Evolutionary conservation across 2,329 filamentous ascomycete species (phyloP), one percentile per base, ranked within the genome.

Genomic region (Plectosphaerella plurivora): DNA sequence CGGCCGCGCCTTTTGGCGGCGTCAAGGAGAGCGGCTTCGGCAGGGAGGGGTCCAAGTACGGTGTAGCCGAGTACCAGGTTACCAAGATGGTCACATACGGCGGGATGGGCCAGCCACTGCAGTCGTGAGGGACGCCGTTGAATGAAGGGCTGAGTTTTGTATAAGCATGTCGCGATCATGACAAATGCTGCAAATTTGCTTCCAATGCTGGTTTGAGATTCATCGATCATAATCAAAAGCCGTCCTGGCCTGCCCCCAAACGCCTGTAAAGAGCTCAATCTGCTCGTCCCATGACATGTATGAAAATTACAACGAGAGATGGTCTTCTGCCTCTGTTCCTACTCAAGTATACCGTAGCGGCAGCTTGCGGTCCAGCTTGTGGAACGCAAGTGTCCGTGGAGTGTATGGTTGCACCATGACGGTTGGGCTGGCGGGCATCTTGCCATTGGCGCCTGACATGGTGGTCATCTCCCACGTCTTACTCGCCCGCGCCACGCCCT

Each of bases 21-120:
- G 85, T 94, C 47, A 94, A 94, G 72, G 78, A 91, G 72, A 89
- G 85, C 61, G 89, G 89, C 1, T 91, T 91, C 61, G 89, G 89
- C 3, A 76, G 88, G 45, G 90, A 94, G 68, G 89, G 89, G 7
- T 87, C 86, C 57, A 81, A 84, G 66, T 89, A 91, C 55, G 89
- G 89, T 15, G 84, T 91, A 56, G 82, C 84, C 14, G 89, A 93
- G 71, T 93, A 91, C 65, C 78, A 86, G 64, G 71, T 81, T 42
- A 87, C 87, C 58, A 93, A 93, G 77, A 88, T 79, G 64, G 49
- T 57, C 8, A 57, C 56, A n/a, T 56, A 51, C 33, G 56, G 56
- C 4, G 54, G 56, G 14, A 57, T 57, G 56, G 54, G 54, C 22
- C 52, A 57, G 50, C 54, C 56, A 15, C 20, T 57, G 37, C 54